Conservation (phyloP, 768 basidiomycete species). For the Hygrophoropsis aurantiaca region DNA sequence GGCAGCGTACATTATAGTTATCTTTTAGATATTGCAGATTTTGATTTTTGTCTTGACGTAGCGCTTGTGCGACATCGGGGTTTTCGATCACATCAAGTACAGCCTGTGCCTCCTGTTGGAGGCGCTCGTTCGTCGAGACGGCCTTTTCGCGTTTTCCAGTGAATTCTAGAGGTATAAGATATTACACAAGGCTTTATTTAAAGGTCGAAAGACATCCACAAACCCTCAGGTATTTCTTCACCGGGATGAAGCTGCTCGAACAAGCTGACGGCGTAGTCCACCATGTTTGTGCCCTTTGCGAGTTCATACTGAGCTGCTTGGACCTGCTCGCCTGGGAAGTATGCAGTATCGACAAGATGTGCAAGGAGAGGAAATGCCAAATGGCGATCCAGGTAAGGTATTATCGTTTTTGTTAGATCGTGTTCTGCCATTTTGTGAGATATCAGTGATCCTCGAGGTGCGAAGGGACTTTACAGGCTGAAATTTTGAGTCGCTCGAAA, state of each 20-base stretch:
- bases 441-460: slow-evolving; percentile 2
- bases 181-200: background rate
- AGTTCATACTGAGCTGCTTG: slow-evolving; percentile 95
- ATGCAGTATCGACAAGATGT: slow-evolving; percentile 73
- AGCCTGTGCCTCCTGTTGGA: slow-evolving; percentile 88
- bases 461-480: background rate
- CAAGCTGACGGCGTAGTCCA: slow-evolving; percentile 85
- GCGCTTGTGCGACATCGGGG: slow-evolving; percentile 90
- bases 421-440: slow-evolving; percentile 70
- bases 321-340: slow-evolving; percentile 80
- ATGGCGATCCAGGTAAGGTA: slow-evolving; percentile 93
- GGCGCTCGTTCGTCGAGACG: slow-evolving; percentile 76
- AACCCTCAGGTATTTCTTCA: slow-evolving; percentile 68
- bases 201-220: slow-evolving; percentile 13
- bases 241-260: slow-evolving; percentile 79
- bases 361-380: slow-evolving; percentile 90
- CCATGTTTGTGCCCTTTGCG: slow-evolving; percentile 97
- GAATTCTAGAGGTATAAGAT: slow-evolving; percentile 59
- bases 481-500: slow-evolving; percentile 13
- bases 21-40: slow-evolving; percentile 94
- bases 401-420: slow-evolving; percentile 89
- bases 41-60: slow-evolving; percentile 96
- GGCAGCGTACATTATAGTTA: slow-evolving; percentile 72
- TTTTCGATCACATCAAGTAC: slow-evolving; percentile 96
- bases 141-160: slow-evolving; percentile 78